phyloP scores from a whole-genome alignment of 129 eudicot genomes.

The Saussurea involucrata region DNA sequence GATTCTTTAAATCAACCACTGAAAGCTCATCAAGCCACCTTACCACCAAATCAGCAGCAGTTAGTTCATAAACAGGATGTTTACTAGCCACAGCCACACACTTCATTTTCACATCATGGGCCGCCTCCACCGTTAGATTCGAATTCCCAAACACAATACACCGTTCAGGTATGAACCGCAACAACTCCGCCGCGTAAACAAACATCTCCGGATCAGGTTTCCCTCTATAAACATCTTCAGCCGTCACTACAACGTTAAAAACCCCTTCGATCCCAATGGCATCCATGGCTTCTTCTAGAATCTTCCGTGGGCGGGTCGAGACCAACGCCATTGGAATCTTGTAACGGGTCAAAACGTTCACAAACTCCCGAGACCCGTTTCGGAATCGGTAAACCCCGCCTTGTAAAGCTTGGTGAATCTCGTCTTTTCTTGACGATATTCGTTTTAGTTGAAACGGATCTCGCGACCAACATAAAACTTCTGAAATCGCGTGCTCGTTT shows the following conservation, averaged over 20 bases:
- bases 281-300: slow-evolving; percentile 52
- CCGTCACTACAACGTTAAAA: slow-evolving; percentile 68
- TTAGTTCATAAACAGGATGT: slow-evolving; percentile 77
- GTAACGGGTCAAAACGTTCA: slow-evolving; percentile 51
- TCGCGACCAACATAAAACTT: slow-evolving; percentile 89
- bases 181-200: slow-evolving; percentile 65
- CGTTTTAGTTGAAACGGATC: slow-evolving; percentile 57
- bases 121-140: slow-evolving; percentile 84
- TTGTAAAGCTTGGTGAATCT: slow-evolving; percentile 61
- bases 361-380: slow-evolving; percentile 67
- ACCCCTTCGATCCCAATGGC: slow-evolving; percentile 71
- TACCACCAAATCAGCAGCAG: slow-evolving; percentile 86
- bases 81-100: slow-evolving; percentile 96
- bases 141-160: slow-evolving; percentile 95
- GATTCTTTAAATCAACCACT: slow-evolving; percentile 80
- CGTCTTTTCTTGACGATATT: slow-evolving; percentile 68
- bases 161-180: slow-evolving; percentile 71
- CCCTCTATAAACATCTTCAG: slow-evolving; percentile 86
- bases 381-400: slow-evolving; percentile 70
- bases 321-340: slow-evolving; percentile 87
- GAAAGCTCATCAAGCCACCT: slow-evolving; percentile 74
- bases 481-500: slow-evolving; percentile 84
- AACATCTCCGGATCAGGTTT: slow-evolving; percentile 96
- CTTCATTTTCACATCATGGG: slow-evolving; percentile 92
- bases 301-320: slow-evolving; percentile 70